Evolutionary conservation across 208 protist species (phyloP).

Genomic region (Trypanosoma scelopori): DNA sequence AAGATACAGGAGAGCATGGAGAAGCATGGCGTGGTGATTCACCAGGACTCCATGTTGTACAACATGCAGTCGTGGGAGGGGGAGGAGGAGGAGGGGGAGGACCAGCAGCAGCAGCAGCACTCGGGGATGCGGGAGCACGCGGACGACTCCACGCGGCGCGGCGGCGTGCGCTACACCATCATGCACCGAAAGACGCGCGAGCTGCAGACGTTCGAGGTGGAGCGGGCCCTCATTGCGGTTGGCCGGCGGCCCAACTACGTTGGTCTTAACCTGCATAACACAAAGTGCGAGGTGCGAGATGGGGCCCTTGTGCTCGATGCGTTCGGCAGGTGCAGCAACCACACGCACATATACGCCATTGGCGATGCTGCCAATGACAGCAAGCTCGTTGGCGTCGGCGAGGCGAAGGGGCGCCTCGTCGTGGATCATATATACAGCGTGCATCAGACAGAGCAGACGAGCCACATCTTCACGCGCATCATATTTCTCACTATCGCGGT

Average conservation of each 20-base stretch:
- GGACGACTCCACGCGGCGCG: constrained; percentile 17
- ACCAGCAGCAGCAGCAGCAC: no score
- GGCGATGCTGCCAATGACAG: constrained; percentile 56
- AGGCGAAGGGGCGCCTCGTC: constrained; percentile 56
- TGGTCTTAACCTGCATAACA: constrained; percentile 63
- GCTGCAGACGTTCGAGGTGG: constrained; percentile 67
- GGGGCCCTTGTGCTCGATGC: constrained; percentile 46
- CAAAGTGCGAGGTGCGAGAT: constrained; percentile 38
- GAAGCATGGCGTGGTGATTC: constrained; percentile 49
- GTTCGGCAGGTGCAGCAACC: constrained; percentile 45
- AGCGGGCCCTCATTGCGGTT: constrained; percentile 64
- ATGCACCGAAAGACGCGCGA: constrained; percentile 50
- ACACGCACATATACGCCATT: constrained; percentile 60
- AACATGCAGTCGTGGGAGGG: constrained; percentile 69
- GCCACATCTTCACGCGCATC: constrained; percentile 38
- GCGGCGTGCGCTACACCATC: constrained; percentile 79
- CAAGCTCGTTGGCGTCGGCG: constrained; percentile 60
- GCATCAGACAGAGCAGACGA: constrained; percentile 23
- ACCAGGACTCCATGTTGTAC: constrained; percentile 75
- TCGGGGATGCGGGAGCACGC: constrained; percentile 22
- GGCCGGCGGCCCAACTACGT: constrained; percentile 66
- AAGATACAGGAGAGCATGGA: constrained; percentile 48
- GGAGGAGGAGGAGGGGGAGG: constrained; percentile 30
- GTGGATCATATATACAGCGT: constrained; percentile 70
- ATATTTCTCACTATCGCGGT: constrained; percentile 59